These are phyloP conservation scores for Starmerella vitae DNA, from an alignment of 805 yeast genomes.

Conservation along the genomic window DNA sequence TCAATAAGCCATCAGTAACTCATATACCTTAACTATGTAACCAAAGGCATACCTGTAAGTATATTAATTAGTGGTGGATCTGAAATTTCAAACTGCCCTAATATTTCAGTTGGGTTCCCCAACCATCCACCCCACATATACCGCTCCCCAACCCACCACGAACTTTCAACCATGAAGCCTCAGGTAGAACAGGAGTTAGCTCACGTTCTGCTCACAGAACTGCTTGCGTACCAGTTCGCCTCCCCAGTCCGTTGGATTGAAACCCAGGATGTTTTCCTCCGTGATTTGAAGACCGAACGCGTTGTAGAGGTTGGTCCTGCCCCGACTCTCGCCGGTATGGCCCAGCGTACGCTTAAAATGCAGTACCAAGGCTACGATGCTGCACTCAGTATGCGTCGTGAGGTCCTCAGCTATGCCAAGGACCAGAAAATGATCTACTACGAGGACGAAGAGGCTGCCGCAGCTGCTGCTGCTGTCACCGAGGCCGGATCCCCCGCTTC, in stretches of 20 bases:
- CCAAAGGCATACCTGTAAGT: no score
- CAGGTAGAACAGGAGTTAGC: constrained; percentile 97
- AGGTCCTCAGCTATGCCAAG: constrained; percentile 87
- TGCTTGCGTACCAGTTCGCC: constrained; percentile 96
- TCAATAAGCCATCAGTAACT: no score
- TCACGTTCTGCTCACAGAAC: constrained; percentile 84
- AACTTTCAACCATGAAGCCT: constrained; percentile 62
- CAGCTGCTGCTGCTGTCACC: constrained; percentile 23
- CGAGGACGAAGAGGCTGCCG: constrained; percentile 36
- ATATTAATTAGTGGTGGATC: no score
- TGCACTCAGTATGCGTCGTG: constrained; percentile 82
- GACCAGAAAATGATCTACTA: constrained; percentile 94
- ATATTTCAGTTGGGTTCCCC: no score
- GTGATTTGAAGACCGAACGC: constrained; percentile 89
- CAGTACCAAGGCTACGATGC: constrained; percentile 97
- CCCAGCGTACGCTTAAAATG: constrained; percentile 85
- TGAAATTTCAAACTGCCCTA: no score
- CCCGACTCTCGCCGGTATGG: constrained; percentile 98
- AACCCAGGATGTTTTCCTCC: constrained; percentile 93
- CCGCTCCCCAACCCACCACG: constrained; percentile 1
- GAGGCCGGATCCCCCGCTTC: constrained; percentile 25
- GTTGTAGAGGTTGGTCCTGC: constrained; percentile 98
- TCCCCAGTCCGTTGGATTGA: constrained; percentile 99
- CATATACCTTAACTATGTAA: no score
- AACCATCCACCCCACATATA: no score